These are phyloP conservation scores for Trypanosoma brucei DNA, from an alignment of 208 protist species.

Conservation along the genomic window DNA sequence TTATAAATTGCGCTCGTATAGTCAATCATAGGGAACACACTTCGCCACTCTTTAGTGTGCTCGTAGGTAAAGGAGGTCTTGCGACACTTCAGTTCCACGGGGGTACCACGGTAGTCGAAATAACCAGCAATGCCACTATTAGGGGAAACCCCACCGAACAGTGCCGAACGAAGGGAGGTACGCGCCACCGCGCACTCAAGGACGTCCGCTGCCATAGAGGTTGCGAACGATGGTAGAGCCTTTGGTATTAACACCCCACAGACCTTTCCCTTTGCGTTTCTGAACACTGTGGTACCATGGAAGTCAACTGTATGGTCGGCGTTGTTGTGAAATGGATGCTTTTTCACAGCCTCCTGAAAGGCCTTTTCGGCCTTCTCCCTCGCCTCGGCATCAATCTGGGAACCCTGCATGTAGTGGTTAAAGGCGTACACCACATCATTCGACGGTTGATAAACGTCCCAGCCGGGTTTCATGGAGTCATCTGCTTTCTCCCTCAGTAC, in stretches of 20 bases:
- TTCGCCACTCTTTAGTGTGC: slow-evolving; percentile 53
- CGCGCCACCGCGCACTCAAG: slow-evolving; percentile 60
- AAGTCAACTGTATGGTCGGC: slow-evolving; percentile 62
- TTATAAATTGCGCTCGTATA: slow-evolving; percentile 85
- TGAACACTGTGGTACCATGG: slow-evolving; percentile 50
- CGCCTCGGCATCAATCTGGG: not conserved
- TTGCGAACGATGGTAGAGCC: slow-evolving; percentile 60
- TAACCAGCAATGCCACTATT: slow-evolving; percentile 88
- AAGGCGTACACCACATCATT: too few relatives aligned
- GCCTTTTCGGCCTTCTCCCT: slow-evolving; percentile 40
- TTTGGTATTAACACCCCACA: slow-evolving; percentile 61
- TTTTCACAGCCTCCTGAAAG: slow-evolving; percentile 59
- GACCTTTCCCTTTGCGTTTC: slow-evolving; percentile 62
- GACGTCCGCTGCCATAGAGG: slow-evolving; percentile 55
- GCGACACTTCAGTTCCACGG: slow-evolving; percentile 77
- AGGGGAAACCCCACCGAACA: slow-evolving; percentile 78
- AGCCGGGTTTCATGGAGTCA: too few relatives aligned
- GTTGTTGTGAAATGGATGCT: slow-evolving; percentile 85
- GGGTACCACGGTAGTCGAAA: slow-evolving; percentile 87
- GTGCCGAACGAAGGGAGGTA: slow-evolving; percentile 60
- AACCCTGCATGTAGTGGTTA: too few relatives aligned
- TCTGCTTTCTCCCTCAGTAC: too few relatives aligned
- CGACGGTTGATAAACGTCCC: too few relatives aligned
- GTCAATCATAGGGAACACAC: slow-evolving; percentile 84
- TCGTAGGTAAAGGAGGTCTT: slow-evolving; percentile 87